phyloP scores from a whole-genome alignment of 805 yeast genomes.

The Zygosaccharomyces kombuchaensis region DNA sequence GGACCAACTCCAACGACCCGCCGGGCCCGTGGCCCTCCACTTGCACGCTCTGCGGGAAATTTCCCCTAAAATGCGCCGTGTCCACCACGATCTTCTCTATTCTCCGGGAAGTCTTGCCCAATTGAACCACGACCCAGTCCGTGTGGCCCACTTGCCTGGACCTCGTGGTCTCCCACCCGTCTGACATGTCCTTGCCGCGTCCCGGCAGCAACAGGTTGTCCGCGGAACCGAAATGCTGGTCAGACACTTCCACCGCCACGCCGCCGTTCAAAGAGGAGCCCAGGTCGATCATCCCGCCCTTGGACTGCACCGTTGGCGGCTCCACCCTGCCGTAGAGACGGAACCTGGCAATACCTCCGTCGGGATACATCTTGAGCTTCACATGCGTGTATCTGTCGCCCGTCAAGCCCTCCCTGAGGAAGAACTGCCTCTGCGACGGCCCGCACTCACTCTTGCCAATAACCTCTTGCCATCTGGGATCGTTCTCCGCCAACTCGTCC shows the following conservation, averaged over 20 bases:
- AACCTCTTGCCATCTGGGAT: slow-evolving; percentile 62
- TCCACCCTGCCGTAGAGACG: slow-evolving; percentile 80
- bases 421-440: slow-evolving; percentile 82
- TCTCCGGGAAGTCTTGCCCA: slow-evolving; percentile 58
- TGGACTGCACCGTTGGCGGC: slow-evolving; percentile 39
- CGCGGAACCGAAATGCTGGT: slow-evolving; percentile 92
- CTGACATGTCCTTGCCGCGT: slow-evolving; percentile 93
- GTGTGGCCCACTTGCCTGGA: slow-evolving; percentile 78
- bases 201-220: slow-evolving; percentile 89
- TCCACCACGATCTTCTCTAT: slow-evolving; percentile 66
- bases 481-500: slow-evolving; percentile 31
- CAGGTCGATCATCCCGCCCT: slow-evolving; percentile 42
- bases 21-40: slow-evolving; percentile 40
- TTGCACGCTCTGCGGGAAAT: slow-evolving; percentile 78
- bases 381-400: slow-evolving; percentile 66
- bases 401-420: slow-evolving; percentile 58
- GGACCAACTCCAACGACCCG: slow-evolving; percentile 57
- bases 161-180: slow-evolving; percentile 97
- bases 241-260: slow-evolving; percentile 74
- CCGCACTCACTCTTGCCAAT: slow-evolving; percentile 77
- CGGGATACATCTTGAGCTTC: slow-evolving; percentile 89
- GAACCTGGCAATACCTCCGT: slow-evolving; percentile 96
- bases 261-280: slow-evolving; percentile 88
- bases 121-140: slow-evolving; percentile 85
- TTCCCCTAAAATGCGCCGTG: slow-evolving; percentile 92